Percentiles rank a stretch among this genome's conserved stretches.
phyloP scores from a whole-genome alignment of 2,329 filamentous ascomycete genomes.

The Aspergillus felis region DNA sequence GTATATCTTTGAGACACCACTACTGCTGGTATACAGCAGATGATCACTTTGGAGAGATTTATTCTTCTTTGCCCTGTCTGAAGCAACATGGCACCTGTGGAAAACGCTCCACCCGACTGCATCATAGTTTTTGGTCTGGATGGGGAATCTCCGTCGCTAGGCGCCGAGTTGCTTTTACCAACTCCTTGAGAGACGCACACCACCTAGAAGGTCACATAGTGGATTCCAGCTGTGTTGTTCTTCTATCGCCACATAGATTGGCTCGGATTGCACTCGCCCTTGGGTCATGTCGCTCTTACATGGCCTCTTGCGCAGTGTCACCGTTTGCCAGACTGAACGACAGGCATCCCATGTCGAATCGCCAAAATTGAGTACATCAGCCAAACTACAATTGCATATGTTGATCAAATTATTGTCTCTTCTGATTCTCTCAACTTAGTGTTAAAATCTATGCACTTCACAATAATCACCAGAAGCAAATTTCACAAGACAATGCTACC shows the following conservation, averaged over 20 bases:
- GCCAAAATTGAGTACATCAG: background rate
- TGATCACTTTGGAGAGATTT: background rate
- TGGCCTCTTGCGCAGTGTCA: background rate
- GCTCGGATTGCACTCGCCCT: too few relatives aligned
- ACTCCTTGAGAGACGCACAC: too few relatives aligned
- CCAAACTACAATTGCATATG: background rate
- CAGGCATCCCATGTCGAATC: background rate
- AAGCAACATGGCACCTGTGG: background rate
- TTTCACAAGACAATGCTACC: conserved; percentile 2
- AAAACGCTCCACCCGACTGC: background rate
- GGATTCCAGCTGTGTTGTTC: too few relatives aligned
- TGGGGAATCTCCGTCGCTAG: background rate
- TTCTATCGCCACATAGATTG: background rate
- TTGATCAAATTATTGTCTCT: conserved; percentile 4
- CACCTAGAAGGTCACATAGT: too few relatives aligned
- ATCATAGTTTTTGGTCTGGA: background rate
- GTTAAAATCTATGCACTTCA: conserved; percentile 8
- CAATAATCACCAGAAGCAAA: conserved; percentile 4
- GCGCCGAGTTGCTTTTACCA: too few relatives aligned
- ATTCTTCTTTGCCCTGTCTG: background rate
- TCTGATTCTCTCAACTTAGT: conserved; percentile 4
- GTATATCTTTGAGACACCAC: conserved; percentile 26
- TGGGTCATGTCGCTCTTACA: background rate
- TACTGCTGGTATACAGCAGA: background rate
- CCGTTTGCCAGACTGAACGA: background rate